These are phyloP conservation scores for Hypoxylon trugodes DNA, from an alignment of 495 filamentous ascomycete genomes.

Conservation along the genomic window DNA sequence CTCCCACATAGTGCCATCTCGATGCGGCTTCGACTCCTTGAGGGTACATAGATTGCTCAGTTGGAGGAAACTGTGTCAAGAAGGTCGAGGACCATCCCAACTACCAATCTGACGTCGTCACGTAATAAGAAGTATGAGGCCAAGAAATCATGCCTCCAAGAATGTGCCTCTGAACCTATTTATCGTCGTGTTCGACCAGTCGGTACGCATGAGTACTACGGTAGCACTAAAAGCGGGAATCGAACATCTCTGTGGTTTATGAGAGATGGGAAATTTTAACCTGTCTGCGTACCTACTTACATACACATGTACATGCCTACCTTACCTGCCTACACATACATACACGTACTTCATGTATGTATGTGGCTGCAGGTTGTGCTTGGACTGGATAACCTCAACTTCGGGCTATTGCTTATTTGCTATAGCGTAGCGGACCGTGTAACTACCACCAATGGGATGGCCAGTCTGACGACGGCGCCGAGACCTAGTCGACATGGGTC, in stretches of 20 bases:
- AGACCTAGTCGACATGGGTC: conserved; percentile 29
- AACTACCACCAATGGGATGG: conserved; percentile 10
- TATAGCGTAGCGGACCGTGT: conserved; percentile 24
- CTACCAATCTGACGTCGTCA: conserved; percentile 28
- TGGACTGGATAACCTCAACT: conserved; percentile 24
- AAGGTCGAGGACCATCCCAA: conserved; percentile 4
- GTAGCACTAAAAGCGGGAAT: conserved; percentile 34
- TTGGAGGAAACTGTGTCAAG: conserved; percentile 7
- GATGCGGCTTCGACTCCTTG: conserved; percentile 15
- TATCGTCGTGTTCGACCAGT: conserved; percentile 26
- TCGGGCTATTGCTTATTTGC: conserved; percentile 13
- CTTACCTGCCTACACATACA: too few species aligned
- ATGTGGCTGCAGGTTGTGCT: conserved; percentile 27
- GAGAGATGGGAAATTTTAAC: conserved; percentile 22
- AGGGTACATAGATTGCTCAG: not conserved
- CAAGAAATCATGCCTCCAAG: conserved; percentile 27
- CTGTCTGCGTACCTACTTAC: conserved; percentile 7
- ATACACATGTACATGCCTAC: not conserved
- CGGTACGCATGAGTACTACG: conserved; percentile 26
- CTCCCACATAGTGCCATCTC: conserved; percentile 13
- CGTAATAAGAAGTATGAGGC: conserved; percentile 29
- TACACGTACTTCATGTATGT: conserved; percentile 7
- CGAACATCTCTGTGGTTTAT: conserved; percentile 11
- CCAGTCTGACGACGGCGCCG: conserved; percentile 28
- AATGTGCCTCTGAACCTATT: conserved; percentile 10